Percentiles rank a stretch among this genome's conserved stretches.
phyloP scores from a whole-genome alignment of 2,329 filamentous ascomycete species.

The Curvularia spicifera region DNA sequence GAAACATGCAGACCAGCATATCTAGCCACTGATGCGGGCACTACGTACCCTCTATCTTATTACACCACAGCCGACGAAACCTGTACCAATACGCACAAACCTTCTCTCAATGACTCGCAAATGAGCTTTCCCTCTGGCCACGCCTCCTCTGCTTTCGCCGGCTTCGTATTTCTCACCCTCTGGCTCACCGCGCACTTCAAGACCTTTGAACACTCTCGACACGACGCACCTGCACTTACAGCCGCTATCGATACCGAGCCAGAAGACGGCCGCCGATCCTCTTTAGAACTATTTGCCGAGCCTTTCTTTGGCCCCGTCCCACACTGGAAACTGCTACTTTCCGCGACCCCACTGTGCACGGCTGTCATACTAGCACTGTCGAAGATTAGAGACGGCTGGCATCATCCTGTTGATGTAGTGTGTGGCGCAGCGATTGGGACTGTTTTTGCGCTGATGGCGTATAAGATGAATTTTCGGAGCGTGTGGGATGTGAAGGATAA shows the following conservation, averaged over 20 bases:
- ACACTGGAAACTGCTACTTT: slow-evolving; percentile 71
- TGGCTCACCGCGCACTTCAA: slow-evolving; percentile 41
- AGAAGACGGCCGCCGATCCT: background rate
- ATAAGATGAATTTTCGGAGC: slow-evolving; percentile 64
- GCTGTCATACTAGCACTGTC: slow-evolving; percentile 69
- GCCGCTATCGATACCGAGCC: background rate
- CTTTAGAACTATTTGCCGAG: background rate
- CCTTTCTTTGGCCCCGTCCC: background rate
- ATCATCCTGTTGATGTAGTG: slow-evolving; percentile 73
- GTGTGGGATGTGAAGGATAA: slow-evolving; percentile 29
- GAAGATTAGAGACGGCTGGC: slow-evolving; percentile 69
- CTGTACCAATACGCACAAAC: slow-evolving; percentile 23
- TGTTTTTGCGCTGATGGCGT: slow-evolving; percentile 66
- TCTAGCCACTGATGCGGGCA: background rate
- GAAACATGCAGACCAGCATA: slow-evolving; percentile 26
- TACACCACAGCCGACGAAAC: slow-evolving; percentile 22
- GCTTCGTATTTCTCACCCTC: slow-evolving; percentile 40
- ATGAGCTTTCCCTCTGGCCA: slow-evolving; percentile 44
- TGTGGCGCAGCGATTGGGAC: slow-evolving; percentile 68
- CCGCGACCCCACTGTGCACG: slow-evolving; percentile 67
- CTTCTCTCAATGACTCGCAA: slow-evolving; percentile 32
- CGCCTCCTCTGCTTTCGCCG: slow-evolving; percentile 39
- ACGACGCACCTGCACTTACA: background rate
- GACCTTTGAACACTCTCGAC: slow-evolving; percentile 16
- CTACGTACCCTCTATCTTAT: background rate